A percentile compares a stretch with the other conserved stretches of the same genome.
These are phyloP conservation scores for Mesotaenium endlicherianum DNA, from an alignment of 139 green algal species.

Conservation along the genomic window DNA sequence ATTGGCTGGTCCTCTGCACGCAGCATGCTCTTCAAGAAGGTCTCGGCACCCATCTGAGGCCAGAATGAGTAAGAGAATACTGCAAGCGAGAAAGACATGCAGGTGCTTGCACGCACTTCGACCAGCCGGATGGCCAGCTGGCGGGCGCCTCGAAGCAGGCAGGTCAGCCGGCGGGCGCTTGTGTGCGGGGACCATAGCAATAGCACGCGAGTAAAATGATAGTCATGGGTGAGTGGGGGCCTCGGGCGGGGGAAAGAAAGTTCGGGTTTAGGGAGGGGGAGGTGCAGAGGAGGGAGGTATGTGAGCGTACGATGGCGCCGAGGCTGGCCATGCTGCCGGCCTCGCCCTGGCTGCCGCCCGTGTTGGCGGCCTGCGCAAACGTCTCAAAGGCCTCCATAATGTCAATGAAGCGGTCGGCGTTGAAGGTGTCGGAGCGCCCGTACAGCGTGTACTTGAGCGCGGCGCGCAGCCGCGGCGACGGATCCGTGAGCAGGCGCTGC, in stretches of 20 bases:
- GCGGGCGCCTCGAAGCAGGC: too few relatives aligned
- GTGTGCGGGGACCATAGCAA: neutral
- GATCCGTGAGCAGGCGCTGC: conserved; percentile 84
- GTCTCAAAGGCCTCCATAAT: conserved; percentile 92
- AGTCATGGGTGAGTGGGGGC: neutral
- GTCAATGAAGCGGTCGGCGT: conserved; percentile 91
- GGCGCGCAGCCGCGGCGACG: conserved; percentile 77
- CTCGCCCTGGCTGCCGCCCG: conserved; percentile 54
- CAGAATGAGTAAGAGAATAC: too few relatives aligned
- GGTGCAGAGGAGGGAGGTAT: too few relatives aligned
- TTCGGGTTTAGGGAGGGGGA: neutral
- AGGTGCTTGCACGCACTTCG: too few relatives aligned
- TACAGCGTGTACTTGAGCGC: conserved; percentile 83
- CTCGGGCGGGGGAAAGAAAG: neutral
- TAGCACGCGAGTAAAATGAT: neutral
- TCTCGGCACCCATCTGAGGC: too few relatives aligned
- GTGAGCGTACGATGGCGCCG: too few relatives aligned
- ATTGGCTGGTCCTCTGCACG: too few relatives aligned
- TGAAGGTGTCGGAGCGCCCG: conserved; percentile 52
- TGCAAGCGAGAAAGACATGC: too few relatives aligned
- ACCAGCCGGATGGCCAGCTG: too few relatives aligned
- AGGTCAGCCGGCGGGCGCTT: too few relatives aligned
- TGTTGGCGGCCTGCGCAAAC: conserved; percentile 63
- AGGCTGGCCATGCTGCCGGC: too few relatives aligned
- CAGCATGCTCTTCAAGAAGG: too few relatives aligned